A percentile compares a stretch with the other conserved stretches of the same genome.
Evolutionary conservation across 2,329 filamentous ascomycete genomes (phyloP).

Genomic region (Nothophaeocryptopus gaeumannii): DNA sequence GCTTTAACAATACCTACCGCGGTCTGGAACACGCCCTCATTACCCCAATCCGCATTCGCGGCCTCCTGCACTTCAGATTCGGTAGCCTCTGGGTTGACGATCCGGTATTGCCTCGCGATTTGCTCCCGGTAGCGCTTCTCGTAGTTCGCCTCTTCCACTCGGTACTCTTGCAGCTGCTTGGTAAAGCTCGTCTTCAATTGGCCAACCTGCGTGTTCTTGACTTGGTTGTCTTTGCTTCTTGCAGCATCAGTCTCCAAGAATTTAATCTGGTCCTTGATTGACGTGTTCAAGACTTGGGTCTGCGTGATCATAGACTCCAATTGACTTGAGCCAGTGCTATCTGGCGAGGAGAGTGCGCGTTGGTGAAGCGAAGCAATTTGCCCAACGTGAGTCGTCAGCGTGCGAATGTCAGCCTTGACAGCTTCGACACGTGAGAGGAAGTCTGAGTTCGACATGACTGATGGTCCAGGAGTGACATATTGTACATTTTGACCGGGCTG

Average conservation of each 20-base stretch:
- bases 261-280: constrained; percentile 76
- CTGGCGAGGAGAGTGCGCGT: constrained; percentile 65
- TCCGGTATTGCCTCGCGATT: constrained; percentile 75
- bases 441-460: constrained; percentile 59
- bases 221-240: constrained; percentile 60
- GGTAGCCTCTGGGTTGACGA: constrained; percentile 68
- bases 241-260: constrained; percentile 67
- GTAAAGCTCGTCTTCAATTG: constrained; percentile 71
- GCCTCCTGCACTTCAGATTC: constrained; percentile 70
- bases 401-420: constrained; percentile 65
- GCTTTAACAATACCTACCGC: constrained; percentile 57
- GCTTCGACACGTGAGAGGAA: constrained; percentile 66
- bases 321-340: constrained; percentile 51
- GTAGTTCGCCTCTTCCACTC: constrained; percentile 69
- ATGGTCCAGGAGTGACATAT: constrained; percentile 43
- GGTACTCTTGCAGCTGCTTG: constrained; percentile 67
- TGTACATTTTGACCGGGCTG: constrained; percentile 48
- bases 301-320: constrained; percentile 67
- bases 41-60: constrained; percentile 67
- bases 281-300: constrained; percentile 69
- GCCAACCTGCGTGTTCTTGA: constrained; percentile 68
- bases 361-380: constrained; percentile 69
- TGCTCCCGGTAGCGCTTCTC: constrained; percentile 70
- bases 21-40: constrained; percentile 78
- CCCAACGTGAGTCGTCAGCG: constrained; percentile 64